phyloP scores from a whole-genome alignment of 2,329 filamentous ascomycete species.

The Neonectria ditissima region DNA sequence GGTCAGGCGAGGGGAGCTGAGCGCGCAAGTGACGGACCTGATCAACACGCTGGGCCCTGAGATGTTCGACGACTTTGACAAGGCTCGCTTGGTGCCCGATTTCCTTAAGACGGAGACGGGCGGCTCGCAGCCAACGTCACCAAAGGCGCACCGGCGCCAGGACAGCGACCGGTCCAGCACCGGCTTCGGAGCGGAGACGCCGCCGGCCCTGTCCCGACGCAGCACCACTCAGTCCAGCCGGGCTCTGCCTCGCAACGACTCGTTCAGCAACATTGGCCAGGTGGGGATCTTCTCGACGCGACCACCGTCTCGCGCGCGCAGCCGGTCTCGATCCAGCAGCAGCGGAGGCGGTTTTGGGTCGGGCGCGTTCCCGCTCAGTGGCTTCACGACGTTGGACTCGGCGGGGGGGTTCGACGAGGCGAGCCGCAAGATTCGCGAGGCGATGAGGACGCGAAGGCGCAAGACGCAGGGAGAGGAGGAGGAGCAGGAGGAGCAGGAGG shows the following conservation, averaged over 20 bases:
- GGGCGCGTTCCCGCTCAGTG: conserved; percentile 73
- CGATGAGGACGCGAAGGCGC: conserved; percentile 76
- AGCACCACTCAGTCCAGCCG: conserved; percentile 67
- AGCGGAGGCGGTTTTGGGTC: conserved; percentile 72
- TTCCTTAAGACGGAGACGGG: conserved; percentile 55
- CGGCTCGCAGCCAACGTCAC: conserved; percentile 35
- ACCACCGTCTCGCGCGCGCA: conserved; percentile 82
- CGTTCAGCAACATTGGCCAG: conserved; percentile 88
- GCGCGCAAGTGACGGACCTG: conserved; percentile 84
- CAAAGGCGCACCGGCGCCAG: conserved; percentile 50
- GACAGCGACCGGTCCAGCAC: conserved; percentile 63
- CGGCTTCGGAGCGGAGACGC: conserved; percentile 53
- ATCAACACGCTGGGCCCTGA: conserved; percentile 97
- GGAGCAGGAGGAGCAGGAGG: conserved; percentile 52
- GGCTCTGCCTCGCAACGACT: conserved; percentile 84
- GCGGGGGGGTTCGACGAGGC: conserved; percentile 84
- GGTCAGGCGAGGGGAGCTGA: conserved; percentile 77
- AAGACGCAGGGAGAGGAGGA: conserved; percentile 59
- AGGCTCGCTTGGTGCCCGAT: conserved; percentile 75
- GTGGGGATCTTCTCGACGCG: conserved; percentile 92
- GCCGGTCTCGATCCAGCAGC: conserved; percentile 77
- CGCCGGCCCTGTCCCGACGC: conserved; percentile 56
- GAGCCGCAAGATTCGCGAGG: conserved; percentile 83
- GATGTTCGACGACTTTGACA: conserved; percentile 96
- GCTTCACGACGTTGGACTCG: conserved; percentile 75